Base-by-base conservation (phyloP, 495 filamentous ascomycete genomes). In the Trichoderma reesei region DNA sequence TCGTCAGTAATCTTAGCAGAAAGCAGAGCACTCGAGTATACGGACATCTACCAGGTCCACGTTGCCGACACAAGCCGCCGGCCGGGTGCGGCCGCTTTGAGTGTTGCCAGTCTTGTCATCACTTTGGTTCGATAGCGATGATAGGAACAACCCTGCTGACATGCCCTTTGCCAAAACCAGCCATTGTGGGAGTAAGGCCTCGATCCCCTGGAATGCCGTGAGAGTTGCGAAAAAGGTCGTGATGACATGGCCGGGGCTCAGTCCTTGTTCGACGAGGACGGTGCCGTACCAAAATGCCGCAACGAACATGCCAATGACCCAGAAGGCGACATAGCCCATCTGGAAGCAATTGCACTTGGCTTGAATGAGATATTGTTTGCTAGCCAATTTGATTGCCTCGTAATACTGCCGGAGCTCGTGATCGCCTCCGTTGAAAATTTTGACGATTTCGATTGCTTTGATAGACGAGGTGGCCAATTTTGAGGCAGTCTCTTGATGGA, bases 231-330 rank as follows among this genome's bases (percentile, higher is more conserved):
- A 95, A 66, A 97, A 96, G 0, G 91, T 89, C 3, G 91, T 92
- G 54, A 96, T 71, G 18, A 96, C 84, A 59, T 86, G 79, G 7
- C 88, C 92, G 0, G 90, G 76, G 1, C 63, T 68, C 44, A 84
- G 41, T 7, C 75, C 74, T 8, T 75, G 71, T 11, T 74, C 74
- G 20, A 91, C 84, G 7, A 96, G 78, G 1, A 80, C 73, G 61
- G 86, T 84, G 0, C 92, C 92, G 72, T 91, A 96, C 85, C 90
- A 97, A 68, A 98, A 97, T 0, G 92, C 93, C 68, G 91, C 84
- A 1, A 96, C 88, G 64, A 98, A 96, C 75, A 98, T 88, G 3
- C 80, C 79, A 16, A 91, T 82, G 41, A 86, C 87, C 75, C 90
- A 83, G 67, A 96, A 80, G 51, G 87, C 86, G 51, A 89, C 80